Conservation (phyloP, 2,329 filamentous ascomycete genomes). For the Myriosclerotinia curreyana region DNA sequence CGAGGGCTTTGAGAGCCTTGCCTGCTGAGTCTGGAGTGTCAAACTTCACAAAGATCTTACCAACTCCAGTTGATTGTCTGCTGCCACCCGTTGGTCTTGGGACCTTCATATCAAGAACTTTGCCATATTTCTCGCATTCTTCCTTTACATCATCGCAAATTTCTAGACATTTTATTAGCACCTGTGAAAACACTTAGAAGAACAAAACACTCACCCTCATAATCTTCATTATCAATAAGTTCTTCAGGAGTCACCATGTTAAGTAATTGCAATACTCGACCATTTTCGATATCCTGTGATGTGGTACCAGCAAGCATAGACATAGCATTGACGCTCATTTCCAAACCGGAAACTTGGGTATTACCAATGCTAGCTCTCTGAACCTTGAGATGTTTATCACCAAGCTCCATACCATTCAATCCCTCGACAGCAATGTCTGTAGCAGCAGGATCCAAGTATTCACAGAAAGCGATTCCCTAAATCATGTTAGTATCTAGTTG, state of each 20-base stretch:
- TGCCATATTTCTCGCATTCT: conserved; percentile 89
- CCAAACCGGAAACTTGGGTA: conserved; percentile 86
- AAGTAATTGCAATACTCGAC: conserved; percentile 83
- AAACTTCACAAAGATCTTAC: conserved; percentile 98
- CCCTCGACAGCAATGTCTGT: conserved; percentile 88
- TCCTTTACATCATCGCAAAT: conserved; percentile 93
- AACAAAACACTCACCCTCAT: conserved; percentile 65
- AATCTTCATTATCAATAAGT: conserved; percentile 89
- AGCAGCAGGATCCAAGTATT: conserved; percentile 73
- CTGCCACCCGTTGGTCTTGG: conserved; percentile 81
- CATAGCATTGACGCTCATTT: conserved; percentile 97
- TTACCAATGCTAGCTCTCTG: conserved; percentile 87
- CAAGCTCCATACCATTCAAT: conserved; percentile 89
- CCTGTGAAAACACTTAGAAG: neutral
- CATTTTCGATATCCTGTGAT: conserved; percentile 72
- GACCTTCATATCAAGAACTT: conserved; percentile 84
- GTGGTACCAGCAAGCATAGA: conserved; percentile 93
- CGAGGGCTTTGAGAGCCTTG: conserved; percentile 83
- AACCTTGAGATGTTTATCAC: conserved; percentile 81
- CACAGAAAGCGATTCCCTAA: conserved; percentile 93
- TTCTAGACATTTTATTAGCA: conserved; percentile 54
- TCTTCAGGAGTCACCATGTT: conserved; percentile 99
- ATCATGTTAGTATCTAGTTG: conserved; percentile 35
- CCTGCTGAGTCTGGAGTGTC: conserved; percentile 73
- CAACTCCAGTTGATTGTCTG: conserved; percentile 82